Evolutionary conservation across 495 filamentous ascomycete species (phyloP).

Genomic region (Penicillium samsonianum): DNA sequence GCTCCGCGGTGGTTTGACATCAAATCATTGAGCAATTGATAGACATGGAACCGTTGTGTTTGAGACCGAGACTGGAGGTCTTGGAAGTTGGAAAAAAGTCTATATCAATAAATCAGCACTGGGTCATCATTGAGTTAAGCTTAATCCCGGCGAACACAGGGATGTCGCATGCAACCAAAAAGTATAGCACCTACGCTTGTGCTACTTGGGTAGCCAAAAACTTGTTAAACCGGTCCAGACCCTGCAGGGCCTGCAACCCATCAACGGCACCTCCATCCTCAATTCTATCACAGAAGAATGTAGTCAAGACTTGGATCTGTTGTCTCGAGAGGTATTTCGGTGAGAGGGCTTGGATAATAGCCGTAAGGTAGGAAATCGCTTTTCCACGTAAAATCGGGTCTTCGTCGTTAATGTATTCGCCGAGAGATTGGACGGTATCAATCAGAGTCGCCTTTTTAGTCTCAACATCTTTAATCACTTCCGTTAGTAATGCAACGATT

Average conservation of each 20-base stretch:
- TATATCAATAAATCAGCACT: constrained; percentile 27
- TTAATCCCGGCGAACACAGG: background rate
- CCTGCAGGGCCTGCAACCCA: constrained; percentile 51
- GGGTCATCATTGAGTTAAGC: background rate
- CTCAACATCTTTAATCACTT: constrained; percentile 54
- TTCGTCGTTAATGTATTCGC: constrained; percentile 71
- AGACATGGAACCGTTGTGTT: constrained; percentile 61
- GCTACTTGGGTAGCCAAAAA: constrained; percentile 50
- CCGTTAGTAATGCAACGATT: constrained; percentile 21
- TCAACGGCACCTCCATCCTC: constrained; percentile 58
- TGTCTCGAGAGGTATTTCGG: constrained; percentile 63
- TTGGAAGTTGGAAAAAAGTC: constrained; percentile 52
- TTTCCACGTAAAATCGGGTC: constrained; percentile 63
- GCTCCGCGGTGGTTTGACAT: constrained; percentile 65
- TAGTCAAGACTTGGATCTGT: constrained; percentile 61
- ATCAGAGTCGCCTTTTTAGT: constrained; percentile 63
- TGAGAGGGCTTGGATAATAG: constrained; percentile 60
- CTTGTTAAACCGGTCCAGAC: constrained; percentile 49
- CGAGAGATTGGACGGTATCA: constrained; percentile 65
- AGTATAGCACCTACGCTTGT: constrained; percentile 45
- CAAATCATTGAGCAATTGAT: constrained; percentile 64
- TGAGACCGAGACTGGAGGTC: constrained; percentile 65
- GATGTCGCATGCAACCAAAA: background rate
- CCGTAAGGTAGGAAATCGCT: constrained; percentile 67
- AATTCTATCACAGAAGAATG: constrained; percentile 62